These are phyloP conservation scores for Syzygium syzygioides DNA, from an alignment of 441 rosid genomes.

Conservation along the genomic window DNA sequence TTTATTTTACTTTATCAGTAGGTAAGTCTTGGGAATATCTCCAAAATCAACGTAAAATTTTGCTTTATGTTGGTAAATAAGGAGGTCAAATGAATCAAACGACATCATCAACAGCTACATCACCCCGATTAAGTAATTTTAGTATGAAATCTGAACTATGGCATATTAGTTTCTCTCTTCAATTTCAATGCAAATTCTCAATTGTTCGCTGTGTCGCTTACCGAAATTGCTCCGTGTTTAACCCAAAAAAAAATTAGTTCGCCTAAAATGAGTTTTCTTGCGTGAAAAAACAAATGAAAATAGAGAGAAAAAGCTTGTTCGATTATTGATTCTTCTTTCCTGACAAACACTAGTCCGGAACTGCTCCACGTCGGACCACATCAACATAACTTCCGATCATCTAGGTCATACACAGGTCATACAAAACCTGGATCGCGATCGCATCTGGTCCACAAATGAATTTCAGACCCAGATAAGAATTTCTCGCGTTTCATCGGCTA, in stretches of 20 bases:
- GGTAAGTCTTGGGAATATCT: background rate
- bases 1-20: background rate
- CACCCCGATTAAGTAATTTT: background rate
- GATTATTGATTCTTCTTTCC: background rate
- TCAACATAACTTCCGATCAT: background rate
- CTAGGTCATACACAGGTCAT: background rate
- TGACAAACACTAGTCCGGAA: background rate
- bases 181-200: background rate
- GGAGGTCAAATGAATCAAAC: background rate
- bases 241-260: too few relatives aligned
- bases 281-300: background rate
- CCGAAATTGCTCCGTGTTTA: background rate
- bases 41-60: background rate
- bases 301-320: background rate
- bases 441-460: background rate
- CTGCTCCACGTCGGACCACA: background rate
- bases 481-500: background rate
- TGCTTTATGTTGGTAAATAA: background rate
- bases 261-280: background rate
- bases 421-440: fast-evolving
- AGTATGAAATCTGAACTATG: background rate
- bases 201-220: fast-evolving
- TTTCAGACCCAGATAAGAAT: background rate
- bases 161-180: background rate
- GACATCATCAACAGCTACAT: background rate